Evolutionary conservation across 768 basidiomycete species (phyloP).

Genomic region (Lyophyllum semitale): DNA sequence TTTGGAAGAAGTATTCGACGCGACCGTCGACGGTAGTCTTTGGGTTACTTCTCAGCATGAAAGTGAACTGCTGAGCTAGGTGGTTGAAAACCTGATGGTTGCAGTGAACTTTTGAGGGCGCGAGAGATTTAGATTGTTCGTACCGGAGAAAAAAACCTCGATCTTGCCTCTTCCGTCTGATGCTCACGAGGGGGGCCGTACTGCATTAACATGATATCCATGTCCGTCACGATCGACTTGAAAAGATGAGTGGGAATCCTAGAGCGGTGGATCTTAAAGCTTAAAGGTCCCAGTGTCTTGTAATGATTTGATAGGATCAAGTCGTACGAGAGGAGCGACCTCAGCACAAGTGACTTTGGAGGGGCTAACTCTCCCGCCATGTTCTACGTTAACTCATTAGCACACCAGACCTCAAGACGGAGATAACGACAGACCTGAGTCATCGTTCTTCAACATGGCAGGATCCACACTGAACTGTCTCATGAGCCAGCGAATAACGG

Average conservation of each 20-base stretch:
- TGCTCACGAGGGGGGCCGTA: constrained; percentile 20
- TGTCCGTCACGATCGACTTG: constrained; percentile 21
- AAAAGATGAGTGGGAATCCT: constrained; percentile 24
- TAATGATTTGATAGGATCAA: constrained; percentile 10
- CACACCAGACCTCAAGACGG: not conserved
- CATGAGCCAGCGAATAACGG: not conserved
- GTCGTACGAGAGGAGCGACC: constrained; percentile 20
- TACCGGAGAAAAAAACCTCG: constrained; percentile 22
- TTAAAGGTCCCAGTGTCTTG: constrained; percentile 19
- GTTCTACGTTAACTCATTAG: constrained; percentile 10
- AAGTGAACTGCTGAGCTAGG: constrained; percentile 14
- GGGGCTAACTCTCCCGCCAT: constrained; percentile 17
- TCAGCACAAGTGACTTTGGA: constrained; percentile 20
- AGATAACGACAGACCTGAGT: not conserved
- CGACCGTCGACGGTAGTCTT: constrained; percentile 15
- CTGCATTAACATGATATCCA: constrained; percentile 22
- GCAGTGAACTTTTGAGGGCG: not conserved
- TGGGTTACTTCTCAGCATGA: constrained; percentile 16
- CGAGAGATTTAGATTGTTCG: not conserved
- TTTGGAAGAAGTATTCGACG: constrained; percentile 8
- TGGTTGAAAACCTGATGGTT: constrained; percentile 21
- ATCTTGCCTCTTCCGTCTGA: constrained; percentile 20
- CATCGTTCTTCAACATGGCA: not conserved
- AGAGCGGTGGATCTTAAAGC: constrained; percentile 22
- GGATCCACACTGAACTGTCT: constrained; percentile 1